Conservation (phyloP, 345 rosid species). For the Cardamine chenopodiifolia region DNA sequence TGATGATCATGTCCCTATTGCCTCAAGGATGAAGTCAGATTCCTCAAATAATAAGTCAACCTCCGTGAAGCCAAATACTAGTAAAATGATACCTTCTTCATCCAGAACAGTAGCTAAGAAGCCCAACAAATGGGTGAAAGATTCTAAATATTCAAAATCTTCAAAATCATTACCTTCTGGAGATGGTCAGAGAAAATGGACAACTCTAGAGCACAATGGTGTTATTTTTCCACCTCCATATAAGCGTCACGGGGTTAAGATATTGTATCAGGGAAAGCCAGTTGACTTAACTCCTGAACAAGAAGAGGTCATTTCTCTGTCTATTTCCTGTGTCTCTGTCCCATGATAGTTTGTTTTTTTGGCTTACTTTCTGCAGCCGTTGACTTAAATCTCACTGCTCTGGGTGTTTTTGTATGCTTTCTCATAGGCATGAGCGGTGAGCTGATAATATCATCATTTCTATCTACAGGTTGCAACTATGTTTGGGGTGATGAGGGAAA, state of each 20-base stretch:
- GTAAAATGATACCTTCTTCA: slow-evolving; percentile 51
- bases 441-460: slow-evolving; percentile 11
- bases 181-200: slow-evolving; percentile 99
- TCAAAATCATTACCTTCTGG: slow-evolving; percentile 74
- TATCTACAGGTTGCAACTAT: slow-evolving; percentile 78
- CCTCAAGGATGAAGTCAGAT: slow-evolving; percentile 63
- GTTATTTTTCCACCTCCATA: slow-evolving; percentile 97
- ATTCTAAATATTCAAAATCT: slow-evolving; percentile 70
- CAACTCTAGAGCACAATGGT: slow-evolving; percentile 90
- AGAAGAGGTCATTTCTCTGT: slow-evolving; percentile 68
- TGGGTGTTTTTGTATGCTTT: slow-evolving; percentile 7
- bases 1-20: slow-evolving; percentile 76
- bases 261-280: slow-evolving; percentile 73
- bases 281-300: slow-evolving; percentile 82
- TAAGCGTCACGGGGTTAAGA: slow-evolving; percentile 82
- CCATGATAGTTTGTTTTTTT: slow-evolving; percentile 1
- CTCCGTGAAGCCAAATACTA: slow-evolving; percentile 51
- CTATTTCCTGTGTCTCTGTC: neutral
- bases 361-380: neutral
- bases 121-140: slow-evolving; percentile 57
- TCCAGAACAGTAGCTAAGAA: slow-evolving; percentile 47
- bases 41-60: slow-evolving; percentile 53
- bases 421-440: slow-evolving; percentile 34
- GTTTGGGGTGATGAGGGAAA: slow-evolving; percentile 97
- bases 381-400: slow-evolving; percentile 17